Percentiles rank a stretch among this genome's conserved stretches.
phyloP scores from a whole-genome alignment of 139 green algal species.

The Chlamydomonas eustigma region DNA sequence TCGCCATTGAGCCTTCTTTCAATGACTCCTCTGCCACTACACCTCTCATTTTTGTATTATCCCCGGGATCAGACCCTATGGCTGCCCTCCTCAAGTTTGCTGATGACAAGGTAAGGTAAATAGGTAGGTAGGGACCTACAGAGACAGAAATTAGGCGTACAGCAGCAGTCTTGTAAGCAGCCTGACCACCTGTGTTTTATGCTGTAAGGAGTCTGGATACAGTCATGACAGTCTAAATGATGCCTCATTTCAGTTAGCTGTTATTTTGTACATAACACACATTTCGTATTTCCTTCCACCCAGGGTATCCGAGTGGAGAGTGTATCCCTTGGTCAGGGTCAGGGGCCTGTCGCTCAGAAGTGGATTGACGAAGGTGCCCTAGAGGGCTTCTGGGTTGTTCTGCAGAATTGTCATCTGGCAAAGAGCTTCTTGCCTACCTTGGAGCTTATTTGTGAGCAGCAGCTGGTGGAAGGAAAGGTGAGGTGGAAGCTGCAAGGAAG shows the following conservation, averaged over 20 bases:
- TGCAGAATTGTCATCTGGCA: slow-evolving; percentile 82
- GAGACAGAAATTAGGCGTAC: too few species aligned
- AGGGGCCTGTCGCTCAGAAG: slow-evolving; percentile 65
- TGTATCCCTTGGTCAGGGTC: slow-evolving; percentile 75
- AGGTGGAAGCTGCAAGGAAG: neutral
- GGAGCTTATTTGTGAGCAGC: slow-evolving; percentile 70
- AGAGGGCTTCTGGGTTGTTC: slow-evolving; percentile 73
- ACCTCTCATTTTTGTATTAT: slow-evolving; percentile 79
- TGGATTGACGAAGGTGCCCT: slow-evolving; percentile 56
- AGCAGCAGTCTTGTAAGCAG: too few species aligned
- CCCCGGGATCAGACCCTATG: slow-evolving; percentile 73
- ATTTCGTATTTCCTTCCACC: too few species aligned
- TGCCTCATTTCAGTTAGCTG: too few species aligned
- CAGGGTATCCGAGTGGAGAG: slow-evolving; percentile 54
- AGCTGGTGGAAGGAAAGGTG: slow-evolving; percentile 56
- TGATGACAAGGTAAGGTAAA: slow-evolving; percentile 43
- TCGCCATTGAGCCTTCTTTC: slow-evolving; percentile 71
- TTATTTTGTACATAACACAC: too few species aligned
- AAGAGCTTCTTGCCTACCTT: slow-evolving; percentile 66
- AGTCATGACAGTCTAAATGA: too few species aligned
- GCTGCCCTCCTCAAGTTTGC: slow-evolving; percentile 72
- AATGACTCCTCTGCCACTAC: slow-evolving; percentile 54
- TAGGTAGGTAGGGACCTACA: neutral
- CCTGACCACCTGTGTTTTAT: too few species aligned
- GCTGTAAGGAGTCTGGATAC: too few species aligned